A percentile compares a stretch with the other conserved stretches of the same genome.
Conservation (phyloP, 2,329 filamentous ascomycete species). For the Scortechinia acanthostroma region DNA sequence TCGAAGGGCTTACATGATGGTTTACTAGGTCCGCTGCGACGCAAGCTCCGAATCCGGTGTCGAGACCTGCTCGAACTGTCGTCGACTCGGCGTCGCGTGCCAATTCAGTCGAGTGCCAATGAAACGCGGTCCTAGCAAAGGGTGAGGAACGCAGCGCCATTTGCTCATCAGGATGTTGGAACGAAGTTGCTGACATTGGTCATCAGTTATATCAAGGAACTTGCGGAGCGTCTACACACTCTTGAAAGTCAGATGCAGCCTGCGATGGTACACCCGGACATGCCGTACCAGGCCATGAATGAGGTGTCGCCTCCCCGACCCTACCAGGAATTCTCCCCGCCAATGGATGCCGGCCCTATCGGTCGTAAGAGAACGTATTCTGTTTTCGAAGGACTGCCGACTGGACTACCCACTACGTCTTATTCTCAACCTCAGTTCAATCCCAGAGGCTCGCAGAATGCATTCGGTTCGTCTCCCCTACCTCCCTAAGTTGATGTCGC, state of each 20-base stretch:
- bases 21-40: slow-evolving; percentile 45
- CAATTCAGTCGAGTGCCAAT: slow-evolving; percentile 48
- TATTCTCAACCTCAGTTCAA: background rate
- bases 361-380: background rate
- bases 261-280: slow-evolving; percentile 14
- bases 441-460: background rate
- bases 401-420: background rate
- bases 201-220: slow-evolving; percentile 50
- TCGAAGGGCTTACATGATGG: too few species aligned
- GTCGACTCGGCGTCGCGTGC: slow-evolving; percentile 37
- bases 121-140: slow-evolving; percentile 50
- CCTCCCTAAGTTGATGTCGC: background rate
- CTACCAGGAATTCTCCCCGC: background rate
- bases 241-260: slow-evolving; percentile 42
- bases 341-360: background rate
- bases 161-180: slow-evolving; percentile 5
- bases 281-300: slow-evolving; percentile 29
- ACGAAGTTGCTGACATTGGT: slow-evolving; percentile 9
- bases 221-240: slow-evolving; percentile 44
- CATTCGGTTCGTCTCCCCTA: background rate
- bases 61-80: slow-evolving; percentile 44
- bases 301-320: slow-evolving; percentile 10
- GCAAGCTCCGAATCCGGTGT: slow-evolving; percentile 40
- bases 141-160: slow-evolving; percentile 21
- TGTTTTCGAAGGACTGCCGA: slow-evolving; percentile 1